Percentiles rank a stretch among this genome's conserved stretches.
Conservation (phyloP, 2,329 filamentous ascomycete species). For the Diaporthe citri region DNA sequence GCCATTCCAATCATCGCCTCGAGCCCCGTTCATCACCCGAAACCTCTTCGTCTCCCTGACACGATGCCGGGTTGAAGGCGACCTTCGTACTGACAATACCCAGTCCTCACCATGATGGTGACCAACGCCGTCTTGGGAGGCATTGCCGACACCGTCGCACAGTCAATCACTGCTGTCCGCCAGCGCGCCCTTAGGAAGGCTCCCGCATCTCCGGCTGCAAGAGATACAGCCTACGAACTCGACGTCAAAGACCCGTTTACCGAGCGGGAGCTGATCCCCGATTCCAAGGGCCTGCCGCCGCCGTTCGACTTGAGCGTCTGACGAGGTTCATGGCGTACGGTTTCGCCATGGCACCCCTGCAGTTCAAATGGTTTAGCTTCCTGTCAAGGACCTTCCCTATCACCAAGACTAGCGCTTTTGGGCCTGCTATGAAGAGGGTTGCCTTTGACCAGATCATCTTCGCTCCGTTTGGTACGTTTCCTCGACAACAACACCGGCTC, state of each 20-base stretch:
- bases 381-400: slow-evolving; percentile 86
- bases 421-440: slow-evolving; percentile 88
- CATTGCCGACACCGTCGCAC: slow-evolving; percentile 95
- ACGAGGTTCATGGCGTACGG: slow-evolving; percentile 98
- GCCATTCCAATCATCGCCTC: neutral
- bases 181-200: slow-evolving; percentile 74
- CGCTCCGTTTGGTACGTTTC: slow-evolving; percentile 79
- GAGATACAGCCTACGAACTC: slow-evolving; percentile 86
- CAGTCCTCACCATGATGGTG: slow-evolving; percentile 98
- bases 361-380: slow-evolving; percentile 96
- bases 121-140: slow-evolving; percentile 96
- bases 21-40: neutral
- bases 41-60: neutral
- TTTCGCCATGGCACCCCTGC: slow-evolving; percentile 94
- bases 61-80: neutral
- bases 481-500: no score
- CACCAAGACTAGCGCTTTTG: slow-evolving; percentile 79
- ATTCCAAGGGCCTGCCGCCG: slow-evolving; percentile 74
- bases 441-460: slow-evolving; percentile 94
- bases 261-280: slow-evolving; percentile 75
- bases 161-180: slow-evolving; percentile 88
- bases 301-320: slow-evolving; percentile 96
- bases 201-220: slow-evolving; percentile 69
- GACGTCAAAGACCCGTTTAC: slow-evolving; percentile 81
- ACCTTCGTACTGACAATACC: slow-evolving; percentile 34